Percentiles rank a stretch among this genome's conserved stretches.
Conservation (phyloP, 495 filamentous ascomycete genomes). For the Annulohypoxylon maeteangense region DNA sequence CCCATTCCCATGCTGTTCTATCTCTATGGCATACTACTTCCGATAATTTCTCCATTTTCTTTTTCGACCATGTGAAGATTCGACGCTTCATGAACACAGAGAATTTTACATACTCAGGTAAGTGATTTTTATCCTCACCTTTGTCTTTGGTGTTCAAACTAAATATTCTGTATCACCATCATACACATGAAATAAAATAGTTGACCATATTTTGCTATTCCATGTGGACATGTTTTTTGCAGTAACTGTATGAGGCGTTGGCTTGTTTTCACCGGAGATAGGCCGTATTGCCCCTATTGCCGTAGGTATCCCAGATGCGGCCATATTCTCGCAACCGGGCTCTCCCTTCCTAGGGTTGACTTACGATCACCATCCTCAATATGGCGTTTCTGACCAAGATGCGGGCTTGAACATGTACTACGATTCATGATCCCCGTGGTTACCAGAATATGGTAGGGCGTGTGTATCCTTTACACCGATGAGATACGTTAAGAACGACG, state of each 20-base stretch:
- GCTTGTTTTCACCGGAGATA: neutral
- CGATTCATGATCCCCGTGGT: neutral
- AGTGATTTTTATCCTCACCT: too few relatives aligned
- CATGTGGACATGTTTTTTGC: neutral
- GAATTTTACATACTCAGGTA: too few relatives aligned
- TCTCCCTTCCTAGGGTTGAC: neutral
- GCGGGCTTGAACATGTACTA: neutral
- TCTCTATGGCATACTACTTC: too few relatives aligned
- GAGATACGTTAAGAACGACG: neutral
- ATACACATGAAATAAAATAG: neutral
- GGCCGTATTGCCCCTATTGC: neutral
- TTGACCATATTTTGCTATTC: neutral
- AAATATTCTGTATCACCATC: too few relatives aligned
- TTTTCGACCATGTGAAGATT: too few relatives aligned
- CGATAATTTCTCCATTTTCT: neutral
- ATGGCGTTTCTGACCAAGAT: neutral
- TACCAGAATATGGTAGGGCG: neutral
- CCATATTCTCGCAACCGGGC: neutral
- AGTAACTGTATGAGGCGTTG: neutral
- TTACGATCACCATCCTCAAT: neutral
- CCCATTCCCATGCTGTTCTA: too few relatives aligned
- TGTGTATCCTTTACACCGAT: neutral
- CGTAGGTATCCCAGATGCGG: neutral
- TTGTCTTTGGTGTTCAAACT: too few relatives aligned
- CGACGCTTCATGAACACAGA: too few relatives aligned